A percentile compares a stretch with the other conserved stretches of the same genome.
These are phyloP conservation scores for Styphnolobium japonicum DNA, from an alignment of 306 rosid genomes.

Conservation along the genomic window DNA sequence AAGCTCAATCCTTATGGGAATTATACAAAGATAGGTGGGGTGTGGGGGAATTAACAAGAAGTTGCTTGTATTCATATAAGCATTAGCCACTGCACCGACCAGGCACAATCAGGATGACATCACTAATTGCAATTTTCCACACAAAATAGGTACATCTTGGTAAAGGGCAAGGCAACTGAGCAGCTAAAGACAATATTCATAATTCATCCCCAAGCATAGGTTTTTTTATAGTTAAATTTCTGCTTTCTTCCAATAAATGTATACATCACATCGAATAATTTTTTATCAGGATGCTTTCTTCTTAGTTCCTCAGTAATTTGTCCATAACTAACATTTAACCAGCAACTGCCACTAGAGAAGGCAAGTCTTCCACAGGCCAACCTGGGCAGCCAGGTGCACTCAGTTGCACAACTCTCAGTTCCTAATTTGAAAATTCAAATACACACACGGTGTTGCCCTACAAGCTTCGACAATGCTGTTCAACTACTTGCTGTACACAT, in stretches of 20 bases:
- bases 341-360: conserved; percentile 99
- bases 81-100: background rate
- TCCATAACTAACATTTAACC: conserved; percentile 55
- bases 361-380: conserved; percentile 78
- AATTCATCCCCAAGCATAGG: conserved; percentile 30
- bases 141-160: background rate
- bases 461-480: conserved; percentile 49
- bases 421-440: conserved; percentile 59
- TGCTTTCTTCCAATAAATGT: conserved; percentile 37
- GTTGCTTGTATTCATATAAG: background rate
- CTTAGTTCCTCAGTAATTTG: conserved; percentile 47
- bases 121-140: conserved; percentile 9
- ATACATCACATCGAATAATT: conserved; percentile 41
- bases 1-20: background rate
- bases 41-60: background rate
- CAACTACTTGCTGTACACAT: conserved; percentile 74
- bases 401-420: conserved; percentile 51
- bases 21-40: background rate
- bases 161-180: background rate
- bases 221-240: conserved; percentile 27
- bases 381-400: conserved; percentile 98
- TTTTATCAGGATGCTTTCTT: conserved; percentile 42
- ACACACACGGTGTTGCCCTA: conserved; percentile 52
- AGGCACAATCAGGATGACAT: conserved; percentile 3
- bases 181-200: conserved; percentile 2